Percentiles rank a stretch among this genome's conserved stretches.
Evolutionary conservation across 768 basidiomycete genomes (phyloP).

Genomic region (Coprinopsis sp.): DNA sequence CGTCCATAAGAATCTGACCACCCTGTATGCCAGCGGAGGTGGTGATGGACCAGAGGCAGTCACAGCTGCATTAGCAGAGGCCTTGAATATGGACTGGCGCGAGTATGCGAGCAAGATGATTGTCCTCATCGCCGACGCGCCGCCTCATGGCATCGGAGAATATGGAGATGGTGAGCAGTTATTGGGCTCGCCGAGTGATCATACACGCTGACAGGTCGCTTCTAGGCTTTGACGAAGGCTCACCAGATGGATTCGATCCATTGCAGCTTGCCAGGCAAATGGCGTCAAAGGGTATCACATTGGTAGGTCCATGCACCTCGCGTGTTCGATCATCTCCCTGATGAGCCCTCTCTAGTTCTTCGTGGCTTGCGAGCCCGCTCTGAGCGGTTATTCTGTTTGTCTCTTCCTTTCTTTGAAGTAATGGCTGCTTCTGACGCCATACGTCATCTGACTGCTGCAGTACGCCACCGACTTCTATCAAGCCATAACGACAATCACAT

Average conservation of each 20-base stretch:
- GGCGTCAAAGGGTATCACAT: slow-evolving; percentile 86
- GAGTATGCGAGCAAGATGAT: slow-evolving; percentile 88
- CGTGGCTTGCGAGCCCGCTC: slow-evolving; percentile 97
- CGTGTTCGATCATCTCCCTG: slow-evolving; percentile 6
- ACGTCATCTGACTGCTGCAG: slow-evolving; percentile 30
- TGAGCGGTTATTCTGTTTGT: slow-evolving; percentile 85
- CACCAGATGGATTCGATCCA: slow-evolving; percentile 92
- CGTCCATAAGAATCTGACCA: slow-evolving; percentile 79
- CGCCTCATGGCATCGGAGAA: slow-evolving; percentile 96
- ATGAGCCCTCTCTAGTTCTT: slow-evolving; percentile 65
- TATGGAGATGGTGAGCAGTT: slow-evolving; percentile 80
- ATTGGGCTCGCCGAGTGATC: background rate
- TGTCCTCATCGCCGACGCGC: slow-evolving; percentile 95
- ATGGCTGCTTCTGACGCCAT: background rate
- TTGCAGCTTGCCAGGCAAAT: slow-evolving; percentile 81
- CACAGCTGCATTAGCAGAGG: slow-evolving; percentile 87
- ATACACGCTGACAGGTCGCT: slow-evolving; percentile 10
- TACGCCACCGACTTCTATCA: slow-evolving; percentile 93
- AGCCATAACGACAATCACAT: slow-evolving; percentile 88
- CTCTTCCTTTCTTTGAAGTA: background rate
- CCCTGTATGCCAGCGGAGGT: slow-evolving; percentile 83
- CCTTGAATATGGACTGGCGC: slow-evolving; percentile 88
- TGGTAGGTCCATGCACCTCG: slow-evolving; percentile 46
- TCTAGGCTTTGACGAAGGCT: slow-evolving; percentile 87
- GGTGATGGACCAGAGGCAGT: slow-evolving; percentile 97